Percentiles rank a stretch among this genome's conserved stretches.
These are phyloP conservation scores for Stephanocyclus meneghinianus DNA, from an alignment of 352 stramenopile genomes.

Conservation along the genomic window DNA sequence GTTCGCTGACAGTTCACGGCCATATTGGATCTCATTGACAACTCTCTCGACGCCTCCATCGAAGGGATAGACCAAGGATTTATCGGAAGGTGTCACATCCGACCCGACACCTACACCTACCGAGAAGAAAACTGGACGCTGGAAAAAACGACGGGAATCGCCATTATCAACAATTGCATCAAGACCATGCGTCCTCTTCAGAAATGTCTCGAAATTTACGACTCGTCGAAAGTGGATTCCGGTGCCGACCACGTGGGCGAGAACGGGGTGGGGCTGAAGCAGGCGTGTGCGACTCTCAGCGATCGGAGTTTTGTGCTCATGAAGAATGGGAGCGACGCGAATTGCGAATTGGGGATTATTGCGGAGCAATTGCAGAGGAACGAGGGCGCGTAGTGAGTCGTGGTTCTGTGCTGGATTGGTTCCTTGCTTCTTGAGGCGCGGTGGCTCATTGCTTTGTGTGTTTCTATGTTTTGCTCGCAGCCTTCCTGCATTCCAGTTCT, in stretches of 20 bases:
- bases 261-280: constrained; percentile 59
- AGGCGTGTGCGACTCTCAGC: constrained; percentile 47
- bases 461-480: background rate
- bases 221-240: constrained; percentile 52
- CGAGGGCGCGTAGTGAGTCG: constrained; percentile 41
- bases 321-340: constrained; percentile 29
- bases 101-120: constrained; percentile 19
- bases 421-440: background rate
- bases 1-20: constrained; percentile 29
- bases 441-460: background rate
- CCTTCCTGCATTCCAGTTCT: constrained; percentile 40
- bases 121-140: background rate
- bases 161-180: constrained; percentile 58
- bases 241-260: constrained; percentile 43
- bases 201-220: constrained; percentile 57
- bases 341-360: constrained; percentile 57
- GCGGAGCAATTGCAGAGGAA: constrained; percentile 52
- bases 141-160: constrained; percentile 33
- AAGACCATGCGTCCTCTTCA: constrained; percentile 48
- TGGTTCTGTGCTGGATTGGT: background rate
- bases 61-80: constrained; percentile 2
- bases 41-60: constrained; percentile 63
- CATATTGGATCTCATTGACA: constrained; percentile 68
- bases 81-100: constrained; percentile 27
- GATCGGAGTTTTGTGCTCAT: constrained; percentile 50